A percentile compares a stretch with the other conserved stretches of the same genome.
phyloP scores from a whole-genome alignment of 2,329 filamentous ascomycete genomes.

The Diaporthe caulivora region DNA sequence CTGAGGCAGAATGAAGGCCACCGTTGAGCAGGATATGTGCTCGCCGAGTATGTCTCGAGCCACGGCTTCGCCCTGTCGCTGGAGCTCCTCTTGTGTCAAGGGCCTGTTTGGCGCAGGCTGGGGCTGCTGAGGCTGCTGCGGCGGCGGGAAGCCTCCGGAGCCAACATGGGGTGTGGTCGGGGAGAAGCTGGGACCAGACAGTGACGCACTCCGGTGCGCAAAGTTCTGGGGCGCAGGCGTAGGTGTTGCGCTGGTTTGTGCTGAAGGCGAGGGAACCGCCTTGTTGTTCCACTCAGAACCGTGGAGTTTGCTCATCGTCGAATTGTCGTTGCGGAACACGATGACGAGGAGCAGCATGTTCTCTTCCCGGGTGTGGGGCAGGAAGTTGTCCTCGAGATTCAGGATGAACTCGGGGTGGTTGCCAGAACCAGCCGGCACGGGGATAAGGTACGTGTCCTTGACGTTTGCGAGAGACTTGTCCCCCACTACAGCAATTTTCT shows the following conservation, averaged over 20 bases:
- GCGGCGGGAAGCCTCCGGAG: slow-evolving; percentile 44
- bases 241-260: slow-evolving; percentile 45
- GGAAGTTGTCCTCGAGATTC: slow-evolving; percentile 85
- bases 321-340: slow-evolving; percentile 77
- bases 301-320: slow-evolving; percentile 52
- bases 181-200: slow-evolving; percentile 66
- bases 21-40: slow-evolving; percentile 72
- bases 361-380: slow-evolving; percentile 79
- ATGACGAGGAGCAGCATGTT: slow-evolving; percentile 87
- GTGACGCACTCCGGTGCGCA: slow-evolving; percentile 59
- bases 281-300: slow-evolving; percentile 46
- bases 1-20: slow-evolving; percentile 77
- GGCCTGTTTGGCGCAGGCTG: slow-evolving; percentile 44
- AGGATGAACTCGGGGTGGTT: slow-evolving; percentile 88
- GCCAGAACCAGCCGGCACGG: slow-evolving; percentile 78
- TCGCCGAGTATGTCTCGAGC: slow-evolving; percentile 75
- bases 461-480: slow-evolving; percentile 81
- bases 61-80: slow-evolving; percentile 65
- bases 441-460: slow-evolving; percentile 91
- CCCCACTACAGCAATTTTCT: slow-evolving; percentile 88
- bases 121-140: slow-evolving; percentile 41
- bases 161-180: slow-evolving; percentile 60
- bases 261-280: slow-evolving; percentile 47
- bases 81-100: slow-evolving; percentile 55
- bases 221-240: slow-evolving; percentile 53